Percentiles rank a stretch among this genome's conserved stretches.
Evolutionary conservation across 371 early-diverging fungal species (phyloP).

Genomic region (Actinomortierella wolfii): DNA sequence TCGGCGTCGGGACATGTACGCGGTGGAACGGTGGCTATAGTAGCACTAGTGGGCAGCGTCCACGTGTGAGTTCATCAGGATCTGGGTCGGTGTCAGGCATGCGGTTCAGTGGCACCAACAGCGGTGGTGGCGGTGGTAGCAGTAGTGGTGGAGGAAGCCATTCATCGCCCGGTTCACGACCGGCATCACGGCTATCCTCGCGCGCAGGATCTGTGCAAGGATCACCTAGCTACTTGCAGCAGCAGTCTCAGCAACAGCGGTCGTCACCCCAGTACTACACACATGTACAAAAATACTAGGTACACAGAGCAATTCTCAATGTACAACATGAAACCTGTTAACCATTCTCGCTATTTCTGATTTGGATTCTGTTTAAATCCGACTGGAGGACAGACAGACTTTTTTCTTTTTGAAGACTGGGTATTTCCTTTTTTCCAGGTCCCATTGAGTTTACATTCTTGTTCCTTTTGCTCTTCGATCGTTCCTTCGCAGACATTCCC

Average conservation of each 20-base stretch:
- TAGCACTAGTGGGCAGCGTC: not conserved
- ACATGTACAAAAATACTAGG: not conserved
- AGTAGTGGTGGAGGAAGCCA: not conserved
- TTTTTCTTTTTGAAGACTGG: too few species aligned
- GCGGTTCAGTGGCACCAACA: constrained; percentile 13
- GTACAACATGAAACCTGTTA: too few species aligned
- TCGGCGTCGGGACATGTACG: not conserved
- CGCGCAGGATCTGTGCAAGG: constrained; percentile 13
- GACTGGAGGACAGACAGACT: too few species aligned
- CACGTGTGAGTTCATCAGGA: not conserved
- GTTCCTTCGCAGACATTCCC: too few species aligned
- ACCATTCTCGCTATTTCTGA: too few species aligned
- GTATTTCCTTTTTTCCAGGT: too few species aligned
- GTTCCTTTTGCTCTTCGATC: constrained; percentile 4
- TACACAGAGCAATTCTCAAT: too few species aligned
- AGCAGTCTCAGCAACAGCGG: not conserved
- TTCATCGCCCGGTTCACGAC: constrained; percentile 17
- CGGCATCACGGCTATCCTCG: constrained; percentile 15
- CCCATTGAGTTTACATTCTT: too few species aligned
- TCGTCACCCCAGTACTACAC: not conserved
- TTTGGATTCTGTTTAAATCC: too few species aligned
- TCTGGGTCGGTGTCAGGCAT: constrained; percentile 1
- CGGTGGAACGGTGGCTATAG: not conserved
- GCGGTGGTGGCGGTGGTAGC: too few species aligned
- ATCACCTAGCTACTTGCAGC: constrained; percentile 6